phyloP scores from a whole-genome alignment of 495 filamentous ascomycete genomes.

The Neurospora discreta region DNA sequence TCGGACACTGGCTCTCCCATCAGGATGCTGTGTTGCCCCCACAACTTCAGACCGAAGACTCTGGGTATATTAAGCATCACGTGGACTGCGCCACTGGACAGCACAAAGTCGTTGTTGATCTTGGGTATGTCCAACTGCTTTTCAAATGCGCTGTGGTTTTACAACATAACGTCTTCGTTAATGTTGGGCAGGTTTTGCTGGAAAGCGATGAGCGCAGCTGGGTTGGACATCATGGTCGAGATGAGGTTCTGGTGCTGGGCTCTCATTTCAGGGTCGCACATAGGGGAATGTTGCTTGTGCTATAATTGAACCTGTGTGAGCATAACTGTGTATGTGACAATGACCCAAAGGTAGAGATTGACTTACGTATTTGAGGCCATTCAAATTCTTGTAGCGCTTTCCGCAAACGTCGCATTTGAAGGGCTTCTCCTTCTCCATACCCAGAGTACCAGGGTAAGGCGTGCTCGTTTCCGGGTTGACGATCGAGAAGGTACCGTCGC shows the following conservation, averaged over 20 bases:
- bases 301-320: slow-evolving; percentile 13
- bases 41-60: not conserved
- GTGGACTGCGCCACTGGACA: not conserved
- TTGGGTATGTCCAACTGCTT: not conserved
- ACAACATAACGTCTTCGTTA: slow-evolving; percentile 36
- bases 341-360: not conserved
- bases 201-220: slow-evolving; percentile 17
- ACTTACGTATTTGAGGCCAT: slow-evolving; percentile 78
- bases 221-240: slow-evolving; percentile 29
- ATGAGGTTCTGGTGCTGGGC: slow-evolving; percentile 26
- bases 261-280: slow-evolving; percentile 42
- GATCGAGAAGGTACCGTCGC: slow-evolving; percentile 93
- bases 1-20: not conserved
- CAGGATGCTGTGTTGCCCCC: not conserved
- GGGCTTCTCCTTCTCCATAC: slow-evolving; percentile 99
- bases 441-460: slow-evolving; percentile 88
- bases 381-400: slow-evolving; percentile 98
- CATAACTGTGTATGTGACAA: not conserved
- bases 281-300: slow-evolving; percentile 77
- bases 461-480: slow-evolving; percentile 91
- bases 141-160: slow-evolving; percentile 4
- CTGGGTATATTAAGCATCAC: not conserved
- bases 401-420: slow-evolving; percentile 94
- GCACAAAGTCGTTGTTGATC: not conserved
- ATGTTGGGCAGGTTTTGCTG: slow-evolving; percentile 33